Conservation (phyloP, 176 grass and related monocot species). For the sorghum (Sorghum bicolor) region DNA sequence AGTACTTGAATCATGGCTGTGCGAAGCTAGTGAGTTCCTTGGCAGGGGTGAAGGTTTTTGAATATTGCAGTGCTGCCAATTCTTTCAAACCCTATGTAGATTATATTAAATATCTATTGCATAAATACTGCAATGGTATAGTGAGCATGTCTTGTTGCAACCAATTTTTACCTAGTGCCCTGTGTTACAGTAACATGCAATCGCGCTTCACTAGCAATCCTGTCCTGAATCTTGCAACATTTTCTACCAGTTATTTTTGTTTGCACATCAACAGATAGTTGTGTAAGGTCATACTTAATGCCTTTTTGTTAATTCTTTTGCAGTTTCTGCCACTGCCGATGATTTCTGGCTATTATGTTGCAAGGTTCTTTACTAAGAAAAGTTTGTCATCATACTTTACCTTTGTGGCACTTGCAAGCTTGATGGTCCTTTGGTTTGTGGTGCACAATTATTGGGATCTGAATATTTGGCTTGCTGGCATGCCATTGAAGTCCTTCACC, state of each 20-base stretch:
- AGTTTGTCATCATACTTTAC: slow-evolving; percentile 96
- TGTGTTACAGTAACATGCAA: not conserved
- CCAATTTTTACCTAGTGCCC: not conserved
- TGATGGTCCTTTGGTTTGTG: slow-evolving; percentile 99
- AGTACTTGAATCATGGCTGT: slow-evolving; percentile 15
- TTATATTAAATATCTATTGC: not conserved
- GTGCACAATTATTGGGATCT: slow-evolving; percentile 98
- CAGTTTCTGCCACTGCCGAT: slow-evolving; percentile 89
- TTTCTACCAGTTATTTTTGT: not conserved
- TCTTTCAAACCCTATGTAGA: not conserved
- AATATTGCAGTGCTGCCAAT: not conserved
- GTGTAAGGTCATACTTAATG: not conserved
- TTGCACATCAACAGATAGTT: not conserved
- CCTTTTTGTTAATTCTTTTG: slow-evolving; percentile 16
- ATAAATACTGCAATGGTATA: not conserved
- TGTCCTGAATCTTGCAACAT: not conserved
- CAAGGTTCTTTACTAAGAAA: slow-evolving; percentile 94
- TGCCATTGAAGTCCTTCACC: slow-evolving; percentile 90
- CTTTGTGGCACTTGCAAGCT: slow-evolving; percentile 83
- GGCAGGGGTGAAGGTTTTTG: not conserved
- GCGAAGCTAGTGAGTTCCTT: slow-evolving; percentile 9
- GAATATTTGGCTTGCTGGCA: slow-evolving; percentile 97
- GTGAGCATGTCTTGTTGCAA: not conserved
- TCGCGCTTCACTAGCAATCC: not conserved
- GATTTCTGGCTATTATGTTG: slow-evolving; percentile 88